Base-by-base conservation (phyloP, 2,329 filamentous ascomycete genomes). In the Calcarisporium arbuscula region DNA sequence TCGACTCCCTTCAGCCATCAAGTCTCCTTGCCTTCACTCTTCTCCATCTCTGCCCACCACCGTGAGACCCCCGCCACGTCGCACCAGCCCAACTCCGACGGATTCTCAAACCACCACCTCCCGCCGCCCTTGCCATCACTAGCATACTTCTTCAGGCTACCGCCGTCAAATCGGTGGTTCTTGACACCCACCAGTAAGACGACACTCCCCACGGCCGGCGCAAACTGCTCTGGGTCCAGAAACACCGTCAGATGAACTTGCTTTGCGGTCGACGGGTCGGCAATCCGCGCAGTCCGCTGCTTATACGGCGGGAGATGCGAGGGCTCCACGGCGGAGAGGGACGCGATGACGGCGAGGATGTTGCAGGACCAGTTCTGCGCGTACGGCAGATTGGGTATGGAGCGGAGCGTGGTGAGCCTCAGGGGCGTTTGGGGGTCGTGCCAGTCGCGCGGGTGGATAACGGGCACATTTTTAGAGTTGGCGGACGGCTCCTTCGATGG, bases 331-430 rank as follows among this genome's bases (percentile, higher is more conserved):
- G 55, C 59, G 0, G 67, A 69, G 4, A 76, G 52, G 2, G 63
- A 62, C 1, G 58, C 53, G 4, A 76, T 40, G n/a, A 77, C 59
- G 35, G 62, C 70, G 4, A 77, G 62, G 6, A 74, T 56, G 41
- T 76, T 76, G 50, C 70, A 64, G 29, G 67, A 68, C 72, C 71
- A 77, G 47, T 77, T 77, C 39, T 75, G 70, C 34, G 67, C 66
- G 52, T 72, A 76, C 2, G 71, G 72, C 1, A 77, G 61, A 39
- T 65, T 56, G 0, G 71, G 68, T 31, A 77, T 67, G 6, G 64
- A 57, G 30, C 60, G 60, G 10, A 77, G 57, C 4, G 60, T 58
- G 0, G 71, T 75, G 19, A 77, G 65, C 42, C 70, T 74, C 12
- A 74, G 56, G 1, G 71, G 68, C 1, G 52, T 56, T 18, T 58